phyloP scores from a whole-genome alignment of 345 rosid species.

The Populus deltoides region DNA sequence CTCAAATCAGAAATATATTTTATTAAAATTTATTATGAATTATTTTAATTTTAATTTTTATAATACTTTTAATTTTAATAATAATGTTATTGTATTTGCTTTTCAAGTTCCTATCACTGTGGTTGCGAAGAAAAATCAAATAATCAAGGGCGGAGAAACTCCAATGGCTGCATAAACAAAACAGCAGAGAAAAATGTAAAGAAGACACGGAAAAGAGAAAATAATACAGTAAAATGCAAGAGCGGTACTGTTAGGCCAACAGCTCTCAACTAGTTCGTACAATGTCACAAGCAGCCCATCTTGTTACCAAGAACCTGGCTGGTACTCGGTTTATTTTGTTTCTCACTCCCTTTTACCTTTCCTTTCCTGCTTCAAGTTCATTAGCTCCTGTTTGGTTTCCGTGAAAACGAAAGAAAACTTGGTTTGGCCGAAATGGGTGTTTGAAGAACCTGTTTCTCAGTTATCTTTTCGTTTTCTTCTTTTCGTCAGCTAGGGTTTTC shows the following conservation, averaged over 20 bases:
- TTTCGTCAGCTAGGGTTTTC: background rate
- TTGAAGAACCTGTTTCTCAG: background rate
- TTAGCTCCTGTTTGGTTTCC: background rate
- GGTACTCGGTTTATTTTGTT: conserved; percentile 15
- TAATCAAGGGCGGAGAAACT: too few species aligned
- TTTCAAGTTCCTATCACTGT: too few species aligned
- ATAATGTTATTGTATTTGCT: too few species aligned
- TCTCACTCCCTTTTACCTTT: background rate
- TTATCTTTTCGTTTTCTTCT: background rate
- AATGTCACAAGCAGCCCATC: conserved; percentile 37
- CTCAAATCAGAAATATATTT: too few species aligned
- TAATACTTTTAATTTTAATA: too few species aligned
- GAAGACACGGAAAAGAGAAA: background rate
- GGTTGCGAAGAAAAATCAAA: too few species aligned
- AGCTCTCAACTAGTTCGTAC: background rate
- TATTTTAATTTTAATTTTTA: too few species aligned
- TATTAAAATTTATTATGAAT: too few species aligned
- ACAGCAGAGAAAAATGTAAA: background rate
- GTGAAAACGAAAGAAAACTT: background rate
- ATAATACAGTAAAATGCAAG: conserved; percentile 15
- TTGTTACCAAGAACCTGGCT: conserved; percentile 21
- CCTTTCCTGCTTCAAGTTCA: background rate
- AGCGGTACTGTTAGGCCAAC: background rate
- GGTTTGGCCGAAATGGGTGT: background rate
- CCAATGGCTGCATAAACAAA: conserved; percentile 7